phyloP scores from a whole-genome alignment of 2,329 filamentous ascomycete genomes.

The Aspergillus melleus region DNA sequence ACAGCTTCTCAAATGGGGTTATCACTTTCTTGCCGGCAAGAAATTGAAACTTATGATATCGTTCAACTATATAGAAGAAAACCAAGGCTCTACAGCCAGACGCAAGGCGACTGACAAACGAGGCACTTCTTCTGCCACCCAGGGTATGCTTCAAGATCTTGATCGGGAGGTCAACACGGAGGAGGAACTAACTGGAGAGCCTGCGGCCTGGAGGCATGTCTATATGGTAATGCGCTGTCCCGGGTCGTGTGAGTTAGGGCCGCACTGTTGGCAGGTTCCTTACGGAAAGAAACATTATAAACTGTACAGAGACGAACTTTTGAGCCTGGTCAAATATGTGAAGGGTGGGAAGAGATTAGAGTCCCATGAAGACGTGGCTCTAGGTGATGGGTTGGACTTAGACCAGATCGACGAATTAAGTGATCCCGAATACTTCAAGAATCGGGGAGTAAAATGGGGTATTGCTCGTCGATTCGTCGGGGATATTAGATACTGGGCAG shows the following conservation, averaged over 20 bases:
- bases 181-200: slow-evolving; percentile 10
- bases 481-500: no score
- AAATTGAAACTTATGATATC: slow-evolving; percentile 14
- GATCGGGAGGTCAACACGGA: slow-evolving; percentile 9
- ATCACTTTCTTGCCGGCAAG: slow-evolving; percentile 16
- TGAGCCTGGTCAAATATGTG: not conserved
- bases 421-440: no score
- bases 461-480: no score
- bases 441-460: no score
- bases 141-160: slow-evolving; percentile 12
- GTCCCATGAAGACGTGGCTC: no score
- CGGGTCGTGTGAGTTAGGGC: slow-evolving; percentile 13
- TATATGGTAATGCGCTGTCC: slow-evolving; percentile 16
- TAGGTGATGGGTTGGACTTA: no score
- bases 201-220: slow-evolving; percentile 12
- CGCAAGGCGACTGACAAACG: slow-evolving; percentile 10
- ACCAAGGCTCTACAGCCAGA: slow-evolving; percentile 1
- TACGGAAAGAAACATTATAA: slow-evolving; percentile 17
- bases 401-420: no score
- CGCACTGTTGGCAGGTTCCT: slow-evolving; percentile 17
- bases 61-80: slow-evolving; percentile 16
- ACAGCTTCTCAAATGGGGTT: slow-evolving; percentile 11
- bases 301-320: not conserved
- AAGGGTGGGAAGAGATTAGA: not conserved
- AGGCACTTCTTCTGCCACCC: slow-evolving; percentile 15